phyloP scores from a whole-genome alignment of 306 rosid species.

The Comarum palustre region DNA sequence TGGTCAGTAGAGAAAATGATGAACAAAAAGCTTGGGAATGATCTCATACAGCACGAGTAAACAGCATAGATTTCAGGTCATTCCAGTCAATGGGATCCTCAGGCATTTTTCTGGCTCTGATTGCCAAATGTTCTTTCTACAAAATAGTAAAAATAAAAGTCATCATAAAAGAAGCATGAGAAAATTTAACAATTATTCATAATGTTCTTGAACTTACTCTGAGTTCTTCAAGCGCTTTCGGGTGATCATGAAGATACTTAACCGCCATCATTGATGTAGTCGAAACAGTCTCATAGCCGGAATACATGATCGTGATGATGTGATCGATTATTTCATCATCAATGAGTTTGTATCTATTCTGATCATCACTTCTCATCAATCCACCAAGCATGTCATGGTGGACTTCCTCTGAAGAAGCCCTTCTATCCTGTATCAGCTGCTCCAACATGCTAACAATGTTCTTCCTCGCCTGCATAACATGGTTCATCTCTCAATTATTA shows the following conservation, averaged over 20 bases:
- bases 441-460: conserved; percentile 54
- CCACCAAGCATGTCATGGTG: conserved; percentile 63
- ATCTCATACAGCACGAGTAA: conserved; percentile 87
- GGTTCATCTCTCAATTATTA: not conserved
- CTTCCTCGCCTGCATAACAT: conserved; percentile 74
- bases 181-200: not conserved
- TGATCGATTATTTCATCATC: conserved; percentile 89
- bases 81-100: conserved; percentile 65
- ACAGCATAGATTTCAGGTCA: conserved; percentile 76
- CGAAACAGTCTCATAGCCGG: conserved; percentile 97
- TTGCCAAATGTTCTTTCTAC: conserved; percentile 80
- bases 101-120: conserved; percentile 62
- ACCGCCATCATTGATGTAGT: conserved; percentile 99
- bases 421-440: conserved; percentile 59
- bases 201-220: conserved; percentile 56
- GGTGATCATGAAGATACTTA: conserved; percentile 88
- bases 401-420: conserved; percentile 50
- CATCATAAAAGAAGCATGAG: conserved; percentile 9
- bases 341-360: conserved; percentile 44
- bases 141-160: conserved; percentile 19
- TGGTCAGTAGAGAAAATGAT: conserved; percentile 5
- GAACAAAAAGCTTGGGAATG: conserved; percentile 3
- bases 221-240: conserved; percentile 74
- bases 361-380: conserved; percentile 68
- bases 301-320: conserved; percentile 70